Evolutionary conservation across 148 eudicot species (phyloP).

Genomic region (Suaeda aralocaspica): DNA sequence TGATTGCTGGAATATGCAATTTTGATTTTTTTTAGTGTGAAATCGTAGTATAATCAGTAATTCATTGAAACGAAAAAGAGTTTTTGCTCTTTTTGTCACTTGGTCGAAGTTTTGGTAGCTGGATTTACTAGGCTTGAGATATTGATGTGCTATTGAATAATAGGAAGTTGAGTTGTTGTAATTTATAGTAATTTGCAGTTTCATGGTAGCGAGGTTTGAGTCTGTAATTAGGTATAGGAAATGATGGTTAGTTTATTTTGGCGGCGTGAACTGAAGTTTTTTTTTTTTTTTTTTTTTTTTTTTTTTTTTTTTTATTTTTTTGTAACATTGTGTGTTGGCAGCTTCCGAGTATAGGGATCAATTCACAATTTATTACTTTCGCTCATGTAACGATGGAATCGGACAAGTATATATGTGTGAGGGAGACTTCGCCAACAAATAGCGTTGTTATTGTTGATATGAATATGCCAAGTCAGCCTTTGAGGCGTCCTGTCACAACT

Average conservation of each 20-base stretch:
- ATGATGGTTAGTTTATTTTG: background rate
- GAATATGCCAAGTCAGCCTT: constrained; percentile 90
- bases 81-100: background rate
- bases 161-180: constrained; percentile 5
- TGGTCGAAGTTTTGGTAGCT: background rate
- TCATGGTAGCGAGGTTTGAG: background rate
- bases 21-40: background rate
- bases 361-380: constrained; percentile 77
- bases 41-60: background rate
- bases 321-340: constrained; percentile 27
- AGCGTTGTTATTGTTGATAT: constrained; percentile 84
- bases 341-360: constrained; percentile 85
- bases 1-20: background rate
- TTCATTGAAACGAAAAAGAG: background rate
- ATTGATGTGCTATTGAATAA: background rate
- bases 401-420: constrained; percentile 87
- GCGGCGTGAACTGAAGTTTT: background rate
- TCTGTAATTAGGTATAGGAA: background rate
- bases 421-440: constrained; percentile 89
- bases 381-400: constrained; percentile 98
- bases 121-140: background rate
- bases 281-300: no score
- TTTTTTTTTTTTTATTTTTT: no score
- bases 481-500: constrained; percentile 86
- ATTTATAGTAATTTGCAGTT: background rate